A percentile compares a stretch with the other conserved stretches of the same genome.
Evolutionary conservation across 805 yeast species (phyloP).

Genomic region (Jamesozyma jinghongensis): DNA sequence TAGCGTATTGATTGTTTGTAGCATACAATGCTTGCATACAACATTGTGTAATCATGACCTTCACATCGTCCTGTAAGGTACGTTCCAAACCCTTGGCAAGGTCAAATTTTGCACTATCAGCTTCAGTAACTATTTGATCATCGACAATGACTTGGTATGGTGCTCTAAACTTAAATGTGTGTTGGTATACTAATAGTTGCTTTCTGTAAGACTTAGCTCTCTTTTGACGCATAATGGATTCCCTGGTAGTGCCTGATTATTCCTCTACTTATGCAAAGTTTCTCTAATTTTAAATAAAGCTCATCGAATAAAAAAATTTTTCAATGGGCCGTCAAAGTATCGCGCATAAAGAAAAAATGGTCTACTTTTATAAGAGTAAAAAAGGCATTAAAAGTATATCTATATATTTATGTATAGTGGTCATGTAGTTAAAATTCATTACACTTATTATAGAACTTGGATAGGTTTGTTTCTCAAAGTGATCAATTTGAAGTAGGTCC

Average conservation of each 20-base stretch:
- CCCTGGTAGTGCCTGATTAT: no score
- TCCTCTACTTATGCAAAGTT: slow-evolving; percentile 1
- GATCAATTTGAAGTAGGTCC: slow-evolving; percentile 56
- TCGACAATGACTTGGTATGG: slow-evolving; percentile 90
- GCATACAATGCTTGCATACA: slow-evolving; percentile 80
- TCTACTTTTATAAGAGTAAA: no score
- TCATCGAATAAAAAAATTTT: slow-evolving; percentile 4
- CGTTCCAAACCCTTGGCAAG: slow-evolving; percentile 69
- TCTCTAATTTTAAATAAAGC: background rate
- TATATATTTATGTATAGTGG: background rate
- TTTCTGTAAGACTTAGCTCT: slow-evolving; percentile 91
- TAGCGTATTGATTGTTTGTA: slow-evolving; percentile 63
- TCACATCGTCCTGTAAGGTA: slow-evolving; percentile 77
- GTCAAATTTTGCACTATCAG: slow-evolving; percentile 62
- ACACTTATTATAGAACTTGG: slow-evolving; percentile 13
- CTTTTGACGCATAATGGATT: slow-evolving; percentile 80
- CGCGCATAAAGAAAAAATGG: background rate
- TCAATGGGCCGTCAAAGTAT: background rate
- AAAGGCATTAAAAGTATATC: background rate
- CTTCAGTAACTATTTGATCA: slow-evolving; percentile 60
- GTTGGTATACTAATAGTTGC: slow-evolving; percentile 77
- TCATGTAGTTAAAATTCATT: no score
- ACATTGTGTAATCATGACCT: slow-evolving; percentile 92
- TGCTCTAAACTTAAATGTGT: slow-evolving; percentile 84
- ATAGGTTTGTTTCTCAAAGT: slow-evolving; percentile 24